Evolutionary conservation across 306 rosid species (phyloP).

Genomic region (Glycine soja): DNA sequence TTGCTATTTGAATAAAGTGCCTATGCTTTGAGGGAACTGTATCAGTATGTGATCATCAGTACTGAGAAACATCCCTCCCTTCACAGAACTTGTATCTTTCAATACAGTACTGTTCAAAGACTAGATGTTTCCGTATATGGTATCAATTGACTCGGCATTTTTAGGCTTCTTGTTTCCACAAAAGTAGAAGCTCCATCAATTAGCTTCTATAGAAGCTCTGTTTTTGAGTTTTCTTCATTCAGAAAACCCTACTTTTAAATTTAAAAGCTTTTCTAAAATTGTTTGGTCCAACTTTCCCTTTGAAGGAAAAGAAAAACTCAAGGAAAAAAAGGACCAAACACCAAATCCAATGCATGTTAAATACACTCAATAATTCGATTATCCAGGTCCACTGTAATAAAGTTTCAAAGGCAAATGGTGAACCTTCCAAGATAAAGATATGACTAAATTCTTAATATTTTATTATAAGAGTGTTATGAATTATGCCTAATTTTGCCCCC

Average conservation of each 20-base stretch:
- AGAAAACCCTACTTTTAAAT: neutral
- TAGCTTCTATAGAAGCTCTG: neutral
- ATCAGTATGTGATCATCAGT: conserved; percentile 25
- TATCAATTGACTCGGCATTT: neutral
- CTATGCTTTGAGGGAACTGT: conserved; percentile 29
- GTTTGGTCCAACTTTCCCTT: neutral
- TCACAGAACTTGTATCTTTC: neutral
- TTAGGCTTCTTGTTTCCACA: neutral
- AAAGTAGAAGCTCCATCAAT: neutral
- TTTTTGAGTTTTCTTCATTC: neutral
- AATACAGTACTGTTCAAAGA: neutral
- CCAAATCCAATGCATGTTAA: neutral
- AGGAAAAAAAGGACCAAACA: neutral
- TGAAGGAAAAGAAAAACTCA: neutral
- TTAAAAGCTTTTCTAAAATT: neutral
- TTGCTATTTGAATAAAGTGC: conserved; percentile 20
- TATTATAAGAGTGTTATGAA: neutral
- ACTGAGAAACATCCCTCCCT: neutral
- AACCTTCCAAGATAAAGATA: conserved; percentile 11
- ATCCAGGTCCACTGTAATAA: neutral
- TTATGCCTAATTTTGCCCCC: conserved; percentile 29
- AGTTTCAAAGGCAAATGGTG: conserved; percentile 30
- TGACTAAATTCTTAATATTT: conserved; percentile 28
- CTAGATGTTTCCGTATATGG: neutral
- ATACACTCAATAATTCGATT: neutral